Evolutionary conservation across 768 basidiomycete species (phyloP).

Genomic region (Leccinum rimulosum): DNA sequence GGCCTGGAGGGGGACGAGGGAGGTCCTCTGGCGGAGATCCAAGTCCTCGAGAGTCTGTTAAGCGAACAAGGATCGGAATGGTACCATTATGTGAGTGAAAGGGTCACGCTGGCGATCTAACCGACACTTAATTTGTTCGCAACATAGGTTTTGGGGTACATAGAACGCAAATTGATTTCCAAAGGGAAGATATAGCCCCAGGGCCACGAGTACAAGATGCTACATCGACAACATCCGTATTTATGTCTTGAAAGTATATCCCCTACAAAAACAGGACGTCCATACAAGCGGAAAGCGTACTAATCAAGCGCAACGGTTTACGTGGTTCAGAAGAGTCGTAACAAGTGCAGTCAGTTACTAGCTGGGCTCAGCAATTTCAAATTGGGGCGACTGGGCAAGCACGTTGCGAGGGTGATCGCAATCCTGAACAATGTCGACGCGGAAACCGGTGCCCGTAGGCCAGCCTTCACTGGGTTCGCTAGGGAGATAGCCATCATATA

Average conservation of each 20-base stretch:
- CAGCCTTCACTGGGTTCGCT: too few relatives aligned
- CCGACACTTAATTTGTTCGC: neutral
- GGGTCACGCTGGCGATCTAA: neutral
- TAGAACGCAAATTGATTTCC: neutral
- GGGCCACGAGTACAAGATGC: neutral
- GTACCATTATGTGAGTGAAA: neutral
- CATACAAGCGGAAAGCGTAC: too few relatives aligned
- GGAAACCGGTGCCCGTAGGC: too few relatives aligned
- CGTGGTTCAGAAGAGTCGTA: too few relatives aligned
- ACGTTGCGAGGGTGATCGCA: too few relatives aligned
- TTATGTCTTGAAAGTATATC: too few relatives aligned
- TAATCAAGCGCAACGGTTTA: too few relatives aligned
- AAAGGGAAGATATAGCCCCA: neutral
- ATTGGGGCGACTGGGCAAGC: too few relatives aligned
- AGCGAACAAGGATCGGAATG: conserved; percentile 2
- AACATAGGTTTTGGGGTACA: neutral
- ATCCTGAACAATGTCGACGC: too few relatives aligned
- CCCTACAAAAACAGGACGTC: too few relatives aligned
- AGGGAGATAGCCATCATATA: neutral
- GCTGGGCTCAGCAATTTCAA: too few relatives aligned
- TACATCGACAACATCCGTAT: conserved; percentile 3
- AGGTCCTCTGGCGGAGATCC: conserved; percentile 57
- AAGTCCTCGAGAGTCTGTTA: conserved; percentile 43
- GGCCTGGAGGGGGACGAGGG: conserved; percentile 63
- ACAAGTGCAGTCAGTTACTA: too few relatives aligned